Base-by-base conservation (phyloP, 768 basidiomycete species). In the Lactifluus piperatus region DNA sequence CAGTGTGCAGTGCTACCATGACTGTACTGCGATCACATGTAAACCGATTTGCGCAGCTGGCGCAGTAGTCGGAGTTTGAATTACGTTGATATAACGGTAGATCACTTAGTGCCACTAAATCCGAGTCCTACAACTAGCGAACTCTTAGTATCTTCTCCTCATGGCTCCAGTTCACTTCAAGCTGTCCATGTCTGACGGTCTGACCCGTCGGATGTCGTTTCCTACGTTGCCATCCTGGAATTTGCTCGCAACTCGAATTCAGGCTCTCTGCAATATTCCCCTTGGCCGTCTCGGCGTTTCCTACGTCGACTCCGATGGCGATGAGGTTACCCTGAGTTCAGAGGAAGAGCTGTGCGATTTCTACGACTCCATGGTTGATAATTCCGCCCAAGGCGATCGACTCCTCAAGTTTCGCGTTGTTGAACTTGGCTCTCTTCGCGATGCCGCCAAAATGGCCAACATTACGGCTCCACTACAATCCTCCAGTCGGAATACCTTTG, bases 271-370 rank as follows among this genome's bases (percentile, higher is more conserved):
- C 70, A 67, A 68, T 46, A 83, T 91, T 41, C 79, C 85, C 3
- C 55, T 71, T 54, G 78, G 79, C 57, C 77, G 77, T 52, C 73
- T 90, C 52, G 86, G 76, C 2, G 83, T 88, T 34, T 82, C 84
- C 32, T 91, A 92, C 69, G 60, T 84, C 50, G 90, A 92, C 69
- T 68, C 69, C 32, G 88, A 91, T 66, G 78, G 80, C 39, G 90
- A 91, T 67, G 81, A 85, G 60, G 81, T 92, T 62, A 91, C 88
- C 11, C 75, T 91, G 57, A 87, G 81, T 70, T 81, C 88, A 4
- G 77, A 88, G 55, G 83, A 84, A 34, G 90, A 92, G 69, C 79
- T 91, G n/a, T 77, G 79, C 55, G 88, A 91, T 58, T 88, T 79
- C 68, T 90, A 86, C 68, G 66, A 68, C 29, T 72, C 58, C 56